Base-by-base conservation (phyloP, 2,329 filamentous ascomycete species). In the Bertia moriformis region DNA sequence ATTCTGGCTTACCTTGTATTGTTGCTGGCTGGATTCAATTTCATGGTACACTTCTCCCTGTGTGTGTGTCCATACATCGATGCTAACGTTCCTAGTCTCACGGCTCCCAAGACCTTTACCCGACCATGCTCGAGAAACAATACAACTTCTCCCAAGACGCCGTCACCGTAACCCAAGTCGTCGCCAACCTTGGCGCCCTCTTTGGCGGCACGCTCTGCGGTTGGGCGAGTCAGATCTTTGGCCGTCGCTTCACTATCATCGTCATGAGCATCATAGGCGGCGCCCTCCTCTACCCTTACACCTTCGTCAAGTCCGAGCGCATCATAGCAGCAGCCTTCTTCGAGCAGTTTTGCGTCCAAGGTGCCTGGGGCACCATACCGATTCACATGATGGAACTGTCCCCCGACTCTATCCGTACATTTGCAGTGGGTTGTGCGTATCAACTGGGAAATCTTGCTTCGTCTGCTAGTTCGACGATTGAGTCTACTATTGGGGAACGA, bases 1-100 rank as follows among this genome's bases (percentile, higher is more conserved):
- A 58, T 93, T 2, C 65, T 94, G 41, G 63, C 77, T 24, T 94
- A 94, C 58, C 66, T 93, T 41, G 83, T 93, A 4, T 63, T 93
- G 17, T 65, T 93, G 27, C 93, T 93, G 84, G 80, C 84, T 2
- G 85, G 85, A 3, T 91, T 93, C 66, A 93, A 93, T 60, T 93
- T 91, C 53, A 87, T 91, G 82, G 83, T 78, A 14, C 83, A 88
- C 52, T 83, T 83, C 57, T 83, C 68, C n/a, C 45, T 65, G 74
- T 47, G 73, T 67, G 54, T 58, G 19, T 58, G 65, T 42, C 61
- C 64, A 45, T 52, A 63, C 48, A 60, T 58, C 7, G 13, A 7
- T 7, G 32, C 32, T 35, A 18, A 35, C 32, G 17, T 7, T 14
- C 10, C 12, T 18, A 20, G 36, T 20, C 15, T 14, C 38, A 15